A percentile compares a stretch with the other conserved stretches of the same genome.
These are phyloP conservation scores for Oryza meyeriana DNA, from an alignment of 176 grass and related monocot genomes.

Conservation along the genomic window DNA sequence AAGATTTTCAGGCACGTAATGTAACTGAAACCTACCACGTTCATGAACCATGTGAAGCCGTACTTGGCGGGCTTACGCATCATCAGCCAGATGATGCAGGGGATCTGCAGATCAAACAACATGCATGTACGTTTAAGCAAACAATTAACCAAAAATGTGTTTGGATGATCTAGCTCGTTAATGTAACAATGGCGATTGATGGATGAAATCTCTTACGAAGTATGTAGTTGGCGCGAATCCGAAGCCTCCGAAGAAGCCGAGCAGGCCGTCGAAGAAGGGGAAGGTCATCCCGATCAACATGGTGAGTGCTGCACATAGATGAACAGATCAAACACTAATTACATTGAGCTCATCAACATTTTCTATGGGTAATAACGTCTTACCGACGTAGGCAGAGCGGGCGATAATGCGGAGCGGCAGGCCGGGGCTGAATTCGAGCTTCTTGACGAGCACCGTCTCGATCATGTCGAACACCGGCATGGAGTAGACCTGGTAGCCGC, in stretches of 20 bases:
- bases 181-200: no score
- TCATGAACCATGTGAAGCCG: slow-evolving; percentile 41
- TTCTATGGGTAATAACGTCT: no score
- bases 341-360: no score
- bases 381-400: slow-evolving; percentile 32
- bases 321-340: no score
- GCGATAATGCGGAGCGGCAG: slow-evolving; percentile 2
- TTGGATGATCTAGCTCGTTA: no score
- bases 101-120: neutral
- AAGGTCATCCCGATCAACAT: neutral
- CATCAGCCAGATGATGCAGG: slow-evolving; percentile 64
- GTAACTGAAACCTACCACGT: neutral
- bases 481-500: slow-evolving; percentile 60
- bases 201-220: neutral
- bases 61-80: slow-evolving; percentile 45
- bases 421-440: neutral
- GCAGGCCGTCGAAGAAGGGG: neutral
- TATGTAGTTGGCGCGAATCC: neutral
- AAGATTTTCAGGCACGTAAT: no score
- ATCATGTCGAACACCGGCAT: slow-evolving; percentile 62
- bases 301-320: neutral
- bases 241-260: neutral
- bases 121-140: no score
- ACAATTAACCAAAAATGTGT: no score
- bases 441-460: slow-evolving; percentile 40